Percentiles rank a stretch among this genome's conserved stretches.
Evolutionary conservation across 208 protist species (phyloP).

Genomic region (Leishmania braziliensis): DNA sequence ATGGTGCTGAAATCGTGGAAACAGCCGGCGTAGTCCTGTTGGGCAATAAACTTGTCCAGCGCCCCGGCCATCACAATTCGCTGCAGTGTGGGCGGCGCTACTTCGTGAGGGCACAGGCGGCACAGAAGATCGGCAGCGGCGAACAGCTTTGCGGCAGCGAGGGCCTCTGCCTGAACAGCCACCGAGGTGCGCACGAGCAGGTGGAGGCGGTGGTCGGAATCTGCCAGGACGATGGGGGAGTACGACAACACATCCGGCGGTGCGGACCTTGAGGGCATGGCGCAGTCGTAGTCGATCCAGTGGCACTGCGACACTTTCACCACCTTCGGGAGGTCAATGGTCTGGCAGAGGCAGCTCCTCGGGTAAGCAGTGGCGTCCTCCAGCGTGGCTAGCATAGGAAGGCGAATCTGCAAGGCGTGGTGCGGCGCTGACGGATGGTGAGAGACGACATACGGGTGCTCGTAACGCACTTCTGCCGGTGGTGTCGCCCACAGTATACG

Average conservation of each 20-base stretch:
- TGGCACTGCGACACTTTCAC: conserved; percentile 37
- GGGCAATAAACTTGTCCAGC: conserved; percentile 42
- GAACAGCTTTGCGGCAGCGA: conserved; percentile 35
- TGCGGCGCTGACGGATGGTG: conserved; percentile 25
- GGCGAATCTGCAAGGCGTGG: conserved; percentile 52
- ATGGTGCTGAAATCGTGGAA: conserved; percentile 52
- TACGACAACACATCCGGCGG: conserved; percentile 25
- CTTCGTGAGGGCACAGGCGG: conserved; percentile 60
- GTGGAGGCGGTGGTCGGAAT: conserved; percentile 38
- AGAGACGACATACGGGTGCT: conserved; percentile 64
- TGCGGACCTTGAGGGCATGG: conserved; percentile 30
- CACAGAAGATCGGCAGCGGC: conserved; percentile 54
- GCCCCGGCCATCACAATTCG: conserved; percentile 41
- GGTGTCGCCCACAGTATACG: conserved; percentile 19
- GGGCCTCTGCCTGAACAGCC: conserved; percentile 27
- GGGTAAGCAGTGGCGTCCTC: conserved; percentile 1
- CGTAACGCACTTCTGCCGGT: conserved; percentile 39
- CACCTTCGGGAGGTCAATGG: conserved; percentile 17
- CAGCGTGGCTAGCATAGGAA: conserved; percentile 56
- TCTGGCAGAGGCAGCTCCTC: conserved; percentile 20
- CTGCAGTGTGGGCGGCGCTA: conserved; percentile 30
- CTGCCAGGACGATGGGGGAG: conserved; percentile 39
- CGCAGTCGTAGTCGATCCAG: conserved; percentile 56
- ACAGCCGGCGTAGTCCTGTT: conserved; percentile 36
- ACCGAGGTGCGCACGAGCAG: conserved; percentile 38